Evolutionary conservation across 1,139 yeast genomes (phyloP), one percentile per base, ranked within the genome.

Genomic region (Scheffersomyces insectosa): DNA sequence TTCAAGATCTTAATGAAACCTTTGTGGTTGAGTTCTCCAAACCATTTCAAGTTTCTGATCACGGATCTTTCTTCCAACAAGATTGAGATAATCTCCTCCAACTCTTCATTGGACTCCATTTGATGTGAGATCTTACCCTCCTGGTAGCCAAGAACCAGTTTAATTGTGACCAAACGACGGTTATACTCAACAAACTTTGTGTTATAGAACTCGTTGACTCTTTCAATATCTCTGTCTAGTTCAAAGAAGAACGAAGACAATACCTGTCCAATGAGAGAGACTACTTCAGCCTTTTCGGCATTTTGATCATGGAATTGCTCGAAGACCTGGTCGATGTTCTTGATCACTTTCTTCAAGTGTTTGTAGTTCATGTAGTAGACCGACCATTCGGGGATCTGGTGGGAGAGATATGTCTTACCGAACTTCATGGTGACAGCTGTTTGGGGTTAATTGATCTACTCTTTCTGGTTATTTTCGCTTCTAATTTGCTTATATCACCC

Each of bases 331-430:
- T 65, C 75, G 43, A 66, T 61, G 27, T 62, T 62, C 62, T 88
- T 88, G 66, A 91, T 87, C 54, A 82, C 78, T 60, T 86, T 85
- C 70, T 93, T 93, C 55, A 93, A 75, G 43, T 78, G 82, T 64
- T 91, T 93, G 67, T 93, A 93, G 66, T 89, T 87, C 75, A 91
- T 79, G 60, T 93, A 91, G 56, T 77, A 80, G 72, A 67, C 65
- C n/a, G 72, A 58, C 97, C 98, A 91, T 67, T 90, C 97, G 7
- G 97, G 97, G 47, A 91, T 88, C 70, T 89, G 96, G 64, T 91
- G 96, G 44, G 88, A 73, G 33, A 83, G 66, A 53, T 88, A 65
- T 4, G 89, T 86, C 62, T 88, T 88, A 31, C 95, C 96, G 64
- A 88, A 88, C 76, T 88, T 88, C 96, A 88, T 88, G 35, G 13